These are phyloP conservation scores for Trypanosoma scelopori DNA, from an alignment of 208 protist species.

Conservation along the genomic window DNA sequence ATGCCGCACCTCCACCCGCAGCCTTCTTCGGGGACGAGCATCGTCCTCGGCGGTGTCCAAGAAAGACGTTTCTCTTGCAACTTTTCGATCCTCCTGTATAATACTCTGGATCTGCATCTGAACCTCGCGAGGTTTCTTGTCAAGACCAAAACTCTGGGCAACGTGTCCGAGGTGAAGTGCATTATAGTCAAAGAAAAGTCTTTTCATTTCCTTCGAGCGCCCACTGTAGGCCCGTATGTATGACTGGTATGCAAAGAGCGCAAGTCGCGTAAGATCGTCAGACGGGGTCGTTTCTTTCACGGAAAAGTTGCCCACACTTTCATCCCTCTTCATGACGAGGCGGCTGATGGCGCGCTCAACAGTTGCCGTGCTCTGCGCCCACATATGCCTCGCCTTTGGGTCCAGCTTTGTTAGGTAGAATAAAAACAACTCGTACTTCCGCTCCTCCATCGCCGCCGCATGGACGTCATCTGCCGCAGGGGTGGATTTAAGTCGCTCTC, in stretches of 20 bases:
- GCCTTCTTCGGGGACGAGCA: constrained; percentile 38
- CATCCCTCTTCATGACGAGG: constrained; percentile 57
- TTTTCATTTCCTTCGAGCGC: constrained; percentile 79
- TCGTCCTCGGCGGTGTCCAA: not conserved
- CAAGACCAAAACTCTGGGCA: constrained; percentile 91
- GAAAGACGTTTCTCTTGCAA: constrained; percentile 49
- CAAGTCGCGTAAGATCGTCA: constrained; percentile 96
- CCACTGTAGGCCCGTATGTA: constrained; percentile 98
- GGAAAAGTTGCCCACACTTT: not conserved
- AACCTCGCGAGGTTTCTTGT: constrained; percentile 84
- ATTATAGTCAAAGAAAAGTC: constrained; percentile 91
- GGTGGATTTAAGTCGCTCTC: not conserved
- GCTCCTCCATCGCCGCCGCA: constrained; percentile 48
- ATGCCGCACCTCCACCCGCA: constrained; percentile 71
- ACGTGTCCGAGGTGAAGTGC: constrained; percentile 95
- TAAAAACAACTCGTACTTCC: constrained; percentile 80
- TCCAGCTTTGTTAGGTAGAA: constrained; percentile 96
- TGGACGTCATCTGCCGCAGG: constrained; percentile 7
- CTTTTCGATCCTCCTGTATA: constrained; percentile 66
- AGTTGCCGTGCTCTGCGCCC: constrained; percentile 91
- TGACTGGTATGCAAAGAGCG: constrained; percentile 97
- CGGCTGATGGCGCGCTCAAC: constrained; percentile 93
- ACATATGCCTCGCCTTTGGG: constrained; percentile 83
- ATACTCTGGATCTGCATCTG: constrained; percentile 53
- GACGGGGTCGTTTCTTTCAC: constrained; percentile 75